Conservation (phyloP, 2,329 filamentous ascomycete species). For the Neofusicoccum umdonicola region DNA sequence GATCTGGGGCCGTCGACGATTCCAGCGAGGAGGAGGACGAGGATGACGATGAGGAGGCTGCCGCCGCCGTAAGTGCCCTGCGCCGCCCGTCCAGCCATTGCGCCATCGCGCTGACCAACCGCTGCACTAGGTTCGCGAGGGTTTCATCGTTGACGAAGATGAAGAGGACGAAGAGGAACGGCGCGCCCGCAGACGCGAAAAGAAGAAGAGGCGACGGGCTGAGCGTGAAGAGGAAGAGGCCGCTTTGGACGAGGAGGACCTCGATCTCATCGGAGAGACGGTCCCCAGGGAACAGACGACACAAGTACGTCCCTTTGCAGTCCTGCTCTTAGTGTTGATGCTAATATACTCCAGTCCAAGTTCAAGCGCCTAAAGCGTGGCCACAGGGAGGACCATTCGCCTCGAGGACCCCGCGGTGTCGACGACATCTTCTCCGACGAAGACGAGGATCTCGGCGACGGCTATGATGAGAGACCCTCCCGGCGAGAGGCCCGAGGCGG, state of each 20-base stretch:
- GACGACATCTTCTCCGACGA: conserved; percentile 96
- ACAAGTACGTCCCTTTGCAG: background rate
- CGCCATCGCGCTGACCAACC: background rate
- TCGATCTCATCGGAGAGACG: conserved; percentile 61
- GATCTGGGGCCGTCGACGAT: conserved; percentile 35
- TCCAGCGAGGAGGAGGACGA: conserved; percentile 42
- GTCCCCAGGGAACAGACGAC: conserved; percentile 5
- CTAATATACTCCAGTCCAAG: conserved; percentile 61
- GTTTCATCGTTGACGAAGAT: conserved; percentile 94
- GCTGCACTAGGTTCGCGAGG: conserved; percentile 70
- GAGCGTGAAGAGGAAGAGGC: conserved; percentile 84
- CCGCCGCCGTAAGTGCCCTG: conserved; percentile 23
- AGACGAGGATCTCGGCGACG: conserved; percentile 67
- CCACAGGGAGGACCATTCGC: conserved; percentile 67
- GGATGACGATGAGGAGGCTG: conserved; percentile 32
- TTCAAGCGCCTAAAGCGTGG: conserved; percentile 97
- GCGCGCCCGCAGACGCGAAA: conserved; percentile 58
- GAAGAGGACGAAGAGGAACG: conserved; percentile 68
- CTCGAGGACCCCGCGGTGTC: conserved; percentile 67
- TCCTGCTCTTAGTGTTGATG: background rate
- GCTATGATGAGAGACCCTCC: conserved; percentile 38
- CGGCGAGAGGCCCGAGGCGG: conserved; percentile 25
- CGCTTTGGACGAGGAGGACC: conserved; percentile 85
- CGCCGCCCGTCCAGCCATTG: conserved; percentile 15
- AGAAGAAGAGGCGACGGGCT: conserved; percentile 71